These are phyloP conservation scores for Phoenix dactylifera DNA, from an alignment of 176 grass and related monocot species.

Conservation along the genomic window DNA sequence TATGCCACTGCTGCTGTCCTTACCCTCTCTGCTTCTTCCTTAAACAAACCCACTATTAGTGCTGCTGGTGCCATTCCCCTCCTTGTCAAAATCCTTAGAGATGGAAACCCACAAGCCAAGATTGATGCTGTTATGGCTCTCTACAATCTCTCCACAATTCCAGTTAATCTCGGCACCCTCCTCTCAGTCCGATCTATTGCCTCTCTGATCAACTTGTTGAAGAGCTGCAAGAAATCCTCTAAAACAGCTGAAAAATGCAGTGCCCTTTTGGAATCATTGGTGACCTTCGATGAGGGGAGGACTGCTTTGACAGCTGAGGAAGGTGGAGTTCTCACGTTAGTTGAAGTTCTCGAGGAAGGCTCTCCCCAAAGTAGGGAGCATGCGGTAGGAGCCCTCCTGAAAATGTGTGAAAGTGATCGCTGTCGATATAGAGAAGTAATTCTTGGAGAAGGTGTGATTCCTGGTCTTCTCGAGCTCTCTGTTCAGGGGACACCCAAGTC, in stretches of 20 bases:
- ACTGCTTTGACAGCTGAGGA: slow-evolving; percentile 47
- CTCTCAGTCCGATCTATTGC: slow-evolving; percentile 50
- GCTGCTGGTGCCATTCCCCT: slow-evolving; percentile 58
- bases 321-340: slow-evolving; percentile 67
- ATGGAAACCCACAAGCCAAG: slow-evolving; percentile 75
- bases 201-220: slow-evolving; percentile 52
- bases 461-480: slow-evolving; percentile 75
- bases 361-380: slow-evolving; percentile 67
- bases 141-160: slow-evolving; percentile 74
- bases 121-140: slow-evolving; percentile 73
- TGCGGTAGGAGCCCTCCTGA: slow-evolving; percentile 64
- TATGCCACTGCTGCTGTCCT: slow-evolving; percentile 74
- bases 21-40: slow-evolving; percentile 74
- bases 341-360: slow-evolving; percentile 86
- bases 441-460: slow-evolving; percentile 73
- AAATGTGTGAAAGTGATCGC: slow-evolving; percentile 61
- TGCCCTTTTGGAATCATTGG: slow-evolving; percentile 67
- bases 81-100: slow-evolving; percentile 56
- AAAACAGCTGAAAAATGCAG: slow-evolving; percentile 67
- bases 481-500: slow-evolving; percentile 69
- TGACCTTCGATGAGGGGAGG: slow-evolving; percentile 57
- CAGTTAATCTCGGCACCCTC: slow-evolving; percentile 47
- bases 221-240: slow-evolving; percentile 59
- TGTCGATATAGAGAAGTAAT: slow-evolving; percentile 59
- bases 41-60: slow-evolving; percentile 59